Evolutionary conservation across 1,284 basidiomycete species (phyloP).

Genomic region (Apiotrichum siamense): DNA sequence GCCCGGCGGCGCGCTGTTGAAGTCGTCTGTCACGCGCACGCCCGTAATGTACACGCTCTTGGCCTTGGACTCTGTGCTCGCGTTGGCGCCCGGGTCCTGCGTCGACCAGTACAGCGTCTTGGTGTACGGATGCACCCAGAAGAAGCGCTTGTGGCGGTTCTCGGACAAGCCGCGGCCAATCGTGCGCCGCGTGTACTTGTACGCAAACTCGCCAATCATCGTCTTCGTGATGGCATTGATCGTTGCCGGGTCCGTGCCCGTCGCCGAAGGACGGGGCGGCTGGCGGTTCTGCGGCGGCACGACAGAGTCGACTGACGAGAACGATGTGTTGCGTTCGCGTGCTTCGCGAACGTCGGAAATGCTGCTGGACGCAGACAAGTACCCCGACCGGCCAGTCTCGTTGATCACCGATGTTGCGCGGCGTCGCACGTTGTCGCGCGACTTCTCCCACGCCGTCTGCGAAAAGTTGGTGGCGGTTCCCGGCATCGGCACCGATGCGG

Average conservation of each 20-base stretch:
- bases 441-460: constrained; percentile 43
- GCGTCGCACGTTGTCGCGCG: constrained; percentile 36
- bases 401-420: constrained; percentile 23
- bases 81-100: constrained; percentile 81
- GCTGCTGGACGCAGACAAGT: constrained; percentile 31
- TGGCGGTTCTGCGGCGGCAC: constrained; percentile 6
- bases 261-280: neutral
- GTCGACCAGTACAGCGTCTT: constrained; percentile 97
- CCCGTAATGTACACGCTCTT: constrained; percentile 98
- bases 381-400: constrained; percentile 17
- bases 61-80: constrained; percentile 81
- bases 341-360: constrained; percentile 14
- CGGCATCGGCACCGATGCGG: constrained; percentile 47
- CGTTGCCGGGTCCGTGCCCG: constrained; percentile 69
- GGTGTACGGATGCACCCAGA: constrained; percentile 99
- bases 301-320: constrained; percentile 38
- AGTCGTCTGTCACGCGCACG: constrained; percentile 82
- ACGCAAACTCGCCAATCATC: constrained; percentile 98
- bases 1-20: constrained; percentile 87
- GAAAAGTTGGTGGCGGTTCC: too few species aligned
- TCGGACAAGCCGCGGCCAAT: constrained; percentile 88
- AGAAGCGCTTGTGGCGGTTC: constrained; percentile 89
- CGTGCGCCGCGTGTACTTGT: constrained; percentile 91
- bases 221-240: constrained; percentile 98
- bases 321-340: constrained; percentile 29